Evolutionary conservation across 305 asterid genomes (phyloP), one percentile per base, ranked within the genome.

Genomic region (Solanum hybrid): DNA sequence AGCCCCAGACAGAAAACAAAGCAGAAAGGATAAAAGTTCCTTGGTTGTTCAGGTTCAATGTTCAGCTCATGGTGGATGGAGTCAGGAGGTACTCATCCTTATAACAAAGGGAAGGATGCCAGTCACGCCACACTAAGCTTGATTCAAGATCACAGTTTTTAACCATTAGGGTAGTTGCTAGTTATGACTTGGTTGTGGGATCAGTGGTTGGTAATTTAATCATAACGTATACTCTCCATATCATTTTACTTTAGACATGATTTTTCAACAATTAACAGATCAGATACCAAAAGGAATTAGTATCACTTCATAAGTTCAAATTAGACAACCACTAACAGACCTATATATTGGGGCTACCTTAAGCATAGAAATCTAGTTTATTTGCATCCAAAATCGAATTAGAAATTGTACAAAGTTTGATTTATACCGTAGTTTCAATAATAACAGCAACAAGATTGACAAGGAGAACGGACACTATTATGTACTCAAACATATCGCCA

Each of bases 351-450:
- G 7, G 13, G 76, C 22, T 85, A 56, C 45, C 36, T 45, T 31
- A 42, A 37, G 77, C 32, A 13, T 31, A 31, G 76, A 85, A 32
- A 32, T 56, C 35, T 32, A 4, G 56, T 85, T 32, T 60, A 32
- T 56, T 56, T 85, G 88, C 76, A 56, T 85, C 76, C 78, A 31
- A 91, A 89, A 64, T 89, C 77, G 37, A 80, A 91, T 56, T 75
- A 77, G 84, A 73, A 89, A 87, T 40, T 51, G 88, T 84, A 89
- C 86, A 79, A 64, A 88, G 78, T 82, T 17, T 88, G 78, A 88
- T 79, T 45, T 94, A 88, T 94, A 97, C 99, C 96, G 96, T 94
- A 85, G 99, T 95, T 94, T 97, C 99, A 90, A 95, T 94, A 89
- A 97, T 89, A 78, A 97, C 99, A 78, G 99, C 98, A 89, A 89